Conservation (phyloP, 768 basidiomycete genomes). For the Suillus decipiens region DNA sequence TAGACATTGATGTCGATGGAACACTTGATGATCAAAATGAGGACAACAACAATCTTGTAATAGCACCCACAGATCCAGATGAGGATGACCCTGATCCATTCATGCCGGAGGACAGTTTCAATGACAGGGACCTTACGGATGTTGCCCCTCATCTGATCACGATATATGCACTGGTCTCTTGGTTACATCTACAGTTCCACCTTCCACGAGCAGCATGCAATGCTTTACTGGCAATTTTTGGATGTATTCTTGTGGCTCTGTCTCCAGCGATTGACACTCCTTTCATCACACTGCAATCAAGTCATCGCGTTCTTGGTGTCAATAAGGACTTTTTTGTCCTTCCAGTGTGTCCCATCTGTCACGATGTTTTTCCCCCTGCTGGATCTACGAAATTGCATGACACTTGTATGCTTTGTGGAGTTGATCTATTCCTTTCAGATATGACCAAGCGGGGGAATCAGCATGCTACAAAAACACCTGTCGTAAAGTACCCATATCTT, state of each 20-base stretch:
- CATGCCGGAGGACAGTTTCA: not conserved
- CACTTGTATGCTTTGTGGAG: too few species aligned
- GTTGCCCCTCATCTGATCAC: slow-evolving; percentile 24
- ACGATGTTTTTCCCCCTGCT: slow-evolving; percentile 19
- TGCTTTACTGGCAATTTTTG: slow-evolving; percentile 20
- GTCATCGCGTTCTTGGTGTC: slow-evolving; percentile 17
- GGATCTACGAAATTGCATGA: slow-evolving; percentile 3
- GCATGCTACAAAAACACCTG: too few species aligned
- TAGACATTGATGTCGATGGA: too few species aligned
- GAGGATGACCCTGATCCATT: not conserved
- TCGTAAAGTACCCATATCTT: too few species aligned
- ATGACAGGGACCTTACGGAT: not conserved
- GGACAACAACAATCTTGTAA: too few species aligned
- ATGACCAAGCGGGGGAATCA: too few species aligned
- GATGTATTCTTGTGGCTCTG: slow-evolving; percentile 15
- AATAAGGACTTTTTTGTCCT: slow-evolving; percentile 23
- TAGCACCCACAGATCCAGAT: too few species aligned
- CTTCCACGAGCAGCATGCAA: slow-evolving; percentile 30
- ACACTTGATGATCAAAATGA: not conserved
- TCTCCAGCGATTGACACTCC: slow-evolving; percentile 14
- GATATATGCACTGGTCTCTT: slow-evolving; percentile 25
- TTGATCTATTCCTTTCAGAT: too few species aligned
- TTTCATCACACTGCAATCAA: slow-evolving; percentile 23
- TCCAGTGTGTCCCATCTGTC: slow-evolving; percentile 26
- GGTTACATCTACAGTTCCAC: slow-evolving; percentile 31